A percentile compares a stretch with the other conserved stretches of the same genome.
phyloP scores from a whole-genome alignment of 1,284 basidiomycete genomes.

The Malassezia caprae region DNA sequence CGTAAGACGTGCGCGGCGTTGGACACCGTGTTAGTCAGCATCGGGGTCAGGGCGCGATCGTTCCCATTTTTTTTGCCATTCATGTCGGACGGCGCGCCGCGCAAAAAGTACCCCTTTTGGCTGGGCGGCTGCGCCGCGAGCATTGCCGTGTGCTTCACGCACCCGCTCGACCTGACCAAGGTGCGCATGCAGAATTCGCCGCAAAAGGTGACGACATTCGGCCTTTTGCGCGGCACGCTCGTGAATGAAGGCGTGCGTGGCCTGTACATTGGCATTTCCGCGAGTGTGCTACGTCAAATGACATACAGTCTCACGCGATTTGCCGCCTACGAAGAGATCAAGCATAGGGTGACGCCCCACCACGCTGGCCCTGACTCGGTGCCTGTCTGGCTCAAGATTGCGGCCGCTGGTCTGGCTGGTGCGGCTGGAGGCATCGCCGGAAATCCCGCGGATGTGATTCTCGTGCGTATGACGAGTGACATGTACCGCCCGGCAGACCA shows the following conservation, averaged over 20 bases:
- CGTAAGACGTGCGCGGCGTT: neutral
- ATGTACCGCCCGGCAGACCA: slow-evolving; percentile 38
- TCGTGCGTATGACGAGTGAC: slow-evolving; percentile 51
- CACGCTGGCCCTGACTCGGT: slow-evolving; percentile 15
- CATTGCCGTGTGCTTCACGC: slow-evolving; percentile 44
- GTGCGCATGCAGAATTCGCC: slow-evolving; percentile 48
- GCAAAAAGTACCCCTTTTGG: slow-evolving; percentile 37
- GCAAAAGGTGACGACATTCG: slow-evolving; percentile 26
- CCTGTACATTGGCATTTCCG: slow-evolving; percentile 40
- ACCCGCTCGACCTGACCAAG: slow-evolving; percentile 47
- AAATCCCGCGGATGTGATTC: slow-evolving; percentile 52
- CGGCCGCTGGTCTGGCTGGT: slow-evolving; percentile 34
- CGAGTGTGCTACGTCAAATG: slow-evolving; percentile 43
- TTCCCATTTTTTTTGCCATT: neutral
- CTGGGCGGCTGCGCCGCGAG: slow-evolving; percentile 42
- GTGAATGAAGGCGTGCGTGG: slow-evolving; percentile 28
- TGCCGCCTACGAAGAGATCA: slow-evolving; percentile 42
- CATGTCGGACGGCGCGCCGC: slow-evolving; percentile 1
- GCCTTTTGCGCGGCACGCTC: slow-evolving; percentile 27
- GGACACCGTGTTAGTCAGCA: neutral
- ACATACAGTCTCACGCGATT: slow-evolving; percentile 45
- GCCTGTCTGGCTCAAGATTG: slow-evolving; percentile 27
- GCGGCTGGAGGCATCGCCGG: slow-evolving; percentile 41
- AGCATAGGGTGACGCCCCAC: slow-evolving; percentile 20
- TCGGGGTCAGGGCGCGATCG: neutral